Evolutionary conservation across 306 rosid genomes (phyloP), one percentile per base, ranked within the genome.

Genomic region (Castanospermum australe): DNA sequence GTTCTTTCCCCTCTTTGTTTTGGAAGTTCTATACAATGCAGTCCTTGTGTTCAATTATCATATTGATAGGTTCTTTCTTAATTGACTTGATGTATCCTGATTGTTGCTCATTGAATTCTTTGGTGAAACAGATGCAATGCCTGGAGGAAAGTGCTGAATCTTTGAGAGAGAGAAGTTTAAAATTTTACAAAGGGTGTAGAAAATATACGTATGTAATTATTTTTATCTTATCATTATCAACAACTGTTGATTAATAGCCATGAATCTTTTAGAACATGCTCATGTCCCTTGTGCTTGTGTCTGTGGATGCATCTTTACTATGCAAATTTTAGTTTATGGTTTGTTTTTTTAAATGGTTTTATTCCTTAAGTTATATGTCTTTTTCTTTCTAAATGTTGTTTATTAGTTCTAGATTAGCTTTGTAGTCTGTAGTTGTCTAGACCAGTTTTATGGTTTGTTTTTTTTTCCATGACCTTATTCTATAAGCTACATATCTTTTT

Each of bases 131-230:
- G 99, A 96, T 96, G 65, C 99, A 91, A 66, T 35, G 96, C 90
- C 79, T 96, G 97, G 99, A 96, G 94, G 99, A 96, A 81, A 87
- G 97, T 88, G 97, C 98, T 5, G 99, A 96, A 77, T 90, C 94
- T 63, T 82, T 96, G 86, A 84, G 99, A 85, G 99, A 96, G 77
- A 91, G 99, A 86, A 88, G 98, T 79, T 87, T 93, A 69, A 96
- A 79, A 81, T 96, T 96, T 84, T 90, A 88, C 88, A 96, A 96
- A 90, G 99, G 99, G 80, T 91, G 98, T 82, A 89, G 99, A 87
- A 96, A 93, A 86, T 96, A 96, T 87, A 96, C 99, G 99, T 96
- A 96, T 48, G 99, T 87, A 42, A 36, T 54, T 56, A 18, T 57
- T 22, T 76, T 21, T 38, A 32, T 72, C 71, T 60, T 61, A 21